Conservation (phyloP, 1,284 basidiomycete species). For the Moesziomyces parantarcticus region DNA sequence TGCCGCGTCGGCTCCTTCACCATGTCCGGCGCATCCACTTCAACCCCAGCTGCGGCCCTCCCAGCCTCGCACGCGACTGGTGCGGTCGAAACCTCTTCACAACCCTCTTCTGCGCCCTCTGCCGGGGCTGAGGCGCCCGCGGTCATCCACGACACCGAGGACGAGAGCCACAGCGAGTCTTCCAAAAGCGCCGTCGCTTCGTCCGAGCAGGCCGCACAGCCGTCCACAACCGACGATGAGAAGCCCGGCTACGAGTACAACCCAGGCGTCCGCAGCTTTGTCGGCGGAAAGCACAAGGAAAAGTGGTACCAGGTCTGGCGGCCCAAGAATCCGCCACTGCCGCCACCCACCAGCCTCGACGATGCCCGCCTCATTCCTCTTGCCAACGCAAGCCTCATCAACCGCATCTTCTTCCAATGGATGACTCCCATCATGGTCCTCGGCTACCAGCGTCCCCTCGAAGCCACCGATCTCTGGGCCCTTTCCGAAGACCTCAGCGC, state of each 20-base stretch:
- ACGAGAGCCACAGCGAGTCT: conserved; percentile 36
- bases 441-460: conserved; percentile 81
- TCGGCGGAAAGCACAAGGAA: conserved; percentile 52
- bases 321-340: conserved; percentile 56
- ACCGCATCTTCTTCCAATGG: conserved; percentile 77
- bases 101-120: conserved; percentile 2
- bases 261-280: conserved; percentile 55
- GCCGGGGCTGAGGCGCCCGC: background rate
- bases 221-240: conserved; percentile 14
- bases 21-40: background rate
- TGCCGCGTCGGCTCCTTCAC: background rate
- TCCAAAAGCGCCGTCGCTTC: conserved; percentile 30
- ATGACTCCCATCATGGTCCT: conserved; percentile 76
- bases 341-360: conserved; percentile 71
- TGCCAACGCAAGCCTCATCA: conserved; percentile 72
- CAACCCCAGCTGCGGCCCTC: background rate
- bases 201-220: conserved; percentile 20
- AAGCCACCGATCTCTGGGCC: conserved; percentile 85
- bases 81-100: background rate
- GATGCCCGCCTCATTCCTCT: conserved; percentile 73
- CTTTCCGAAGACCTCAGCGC: conserved; percentile 74
- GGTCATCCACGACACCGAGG: conserved; percentile 17
- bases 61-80: background rate
- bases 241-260: conserved; percentile 53
- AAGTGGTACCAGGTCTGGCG: conserved; percentile 66